phyloP scores from a whole-genome alignment of 2,329 filamentous ascomycete species.

The Penicillium sp. region DNA sequence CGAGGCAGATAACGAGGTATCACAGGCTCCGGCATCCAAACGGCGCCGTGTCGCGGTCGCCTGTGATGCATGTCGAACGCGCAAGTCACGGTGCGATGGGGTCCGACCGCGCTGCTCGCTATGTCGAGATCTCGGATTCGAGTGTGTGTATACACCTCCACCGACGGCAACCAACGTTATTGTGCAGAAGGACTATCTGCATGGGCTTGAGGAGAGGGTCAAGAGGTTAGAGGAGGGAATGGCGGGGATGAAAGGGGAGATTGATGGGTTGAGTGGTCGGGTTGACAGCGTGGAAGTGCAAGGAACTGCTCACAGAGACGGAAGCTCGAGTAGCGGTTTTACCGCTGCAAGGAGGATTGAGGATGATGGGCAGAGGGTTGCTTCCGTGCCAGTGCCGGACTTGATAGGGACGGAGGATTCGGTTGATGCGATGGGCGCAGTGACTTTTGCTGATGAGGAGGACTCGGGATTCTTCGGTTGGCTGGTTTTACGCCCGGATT shows the following conservation, averaged over 20 bases:
- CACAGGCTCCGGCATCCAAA: constrained; percentile 27
- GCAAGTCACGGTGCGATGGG: constrained; percentile 48
- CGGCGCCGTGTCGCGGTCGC: constrained; percentile 43
- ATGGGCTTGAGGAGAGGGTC: constrained; percentile 32
- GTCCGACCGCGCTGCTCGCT: constrained; percentile 46
- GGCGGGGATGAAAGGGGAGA: constrained; percentile 7
- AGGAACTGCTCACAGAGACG: not conserved
- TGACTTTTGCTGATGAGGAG: constrained; percentile 41
- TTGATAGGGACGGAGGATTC: constrained; percentile 27
- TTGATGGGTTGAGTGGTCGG: constrained; percentile 7
- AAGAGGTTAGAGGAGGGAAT: constrained; percentile 32
- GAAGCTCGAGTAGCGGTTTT: not conserved
- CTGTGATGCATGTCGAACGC: constrained; percentile 42
- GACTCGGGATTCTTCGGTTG: constrained; percentile 42
- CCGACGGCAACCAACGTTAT: constrained; percentile 42
- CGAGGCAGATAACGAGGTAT: not conserved
- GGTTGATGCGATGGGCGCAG: constrained; percentile 41
- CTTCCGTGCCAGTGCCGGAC: constrained; percentile 7
- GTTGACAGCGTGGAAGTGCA: constrained; percentile 3
- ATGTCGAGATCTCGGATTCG: constrained; percentile 46
- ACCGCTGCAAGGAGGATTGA: not conserved
- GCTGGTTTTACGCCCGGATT: not conserved
- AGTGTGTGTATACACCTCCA: constrained; percentile 47
- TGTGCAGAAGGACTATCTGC: constrained; percentile 42
- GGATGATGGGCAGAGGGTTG: not conserved